These are phyloP conservation scores for Suillus variegatus DNA, from an alignment of 768 basidiomycete genomes.

Conservation along the genomic window DNA sequence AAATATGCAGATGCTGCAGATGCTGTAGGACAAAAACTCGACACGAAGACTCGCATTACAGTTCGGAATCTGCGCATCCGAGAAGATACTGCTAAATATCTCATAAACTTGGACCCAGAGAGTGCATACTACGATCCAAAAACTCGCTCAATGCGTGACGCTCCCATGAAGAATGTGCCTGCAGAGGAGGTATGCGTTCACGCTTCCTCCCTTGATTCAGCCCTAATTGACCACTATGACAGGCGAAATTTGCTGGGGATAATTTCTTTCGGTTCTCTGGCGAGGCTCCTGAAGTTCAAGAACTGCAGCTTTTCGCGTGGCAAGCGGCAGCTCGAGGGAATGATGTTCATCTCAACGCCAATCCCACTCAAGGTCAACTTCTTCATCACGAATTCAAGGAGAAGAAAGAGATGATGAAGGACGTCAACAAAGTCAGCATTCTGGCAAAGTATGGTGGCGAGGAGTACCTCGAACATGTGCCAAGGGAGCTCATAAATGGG, in stretches of 20 bases:
- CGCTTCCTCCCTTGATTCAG: neutral
- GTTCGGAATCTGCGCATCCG: constrained; percentile 98
- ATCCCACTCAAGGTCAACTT: constrained; percentile 93
- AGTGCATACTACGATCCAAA: constrained; percentile 99
- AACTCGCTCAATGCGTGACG: constrained; percentile 99
- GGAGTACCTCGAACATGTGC: constrained; percentile 85
- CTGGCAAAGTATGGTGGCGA: constrained; percentile 94
- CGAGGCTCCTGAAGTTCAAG: constrained; percentile 89
- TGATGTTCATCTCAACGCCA: constrained; percentile 93
- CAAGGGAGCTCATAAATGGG: constrained; percentile 89
- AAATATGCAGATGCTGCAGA: constrained; percentile 99
- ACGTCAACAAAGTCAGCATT: constrained; percentile 86
- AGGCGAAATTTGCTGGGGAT: constrained; percentile 94
- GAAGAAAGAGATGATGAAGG: constrained; percentile 91
- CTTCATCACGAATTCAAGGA: constrained; percentile 88
- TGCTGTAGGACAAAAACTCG: constrained; percentile 96
- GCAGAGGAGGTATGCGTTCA: constrained; percentile 78
- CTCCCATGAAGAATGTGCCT: constrained; percentile 72
- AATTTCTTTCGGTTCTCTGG: constrained; percentile 93
- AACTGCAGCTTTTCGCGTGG: constrained; percentile 96
- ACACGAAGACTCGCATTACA: constrained; percentile 97
- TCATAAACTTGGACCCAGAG: constrained; percentile 93
- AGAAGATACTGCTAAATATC: constrained; percentile 98
- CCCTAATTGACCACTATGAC: constrained; percentile 8
- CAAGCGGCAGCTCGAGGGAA: constrained; percentile 91